These are phyloP conservation scores for Aspergillus quadrilineatus DNA, from an alignment of 2,329 filamentous ascomycete genomes.

Conservation along the genomic window DNA sequence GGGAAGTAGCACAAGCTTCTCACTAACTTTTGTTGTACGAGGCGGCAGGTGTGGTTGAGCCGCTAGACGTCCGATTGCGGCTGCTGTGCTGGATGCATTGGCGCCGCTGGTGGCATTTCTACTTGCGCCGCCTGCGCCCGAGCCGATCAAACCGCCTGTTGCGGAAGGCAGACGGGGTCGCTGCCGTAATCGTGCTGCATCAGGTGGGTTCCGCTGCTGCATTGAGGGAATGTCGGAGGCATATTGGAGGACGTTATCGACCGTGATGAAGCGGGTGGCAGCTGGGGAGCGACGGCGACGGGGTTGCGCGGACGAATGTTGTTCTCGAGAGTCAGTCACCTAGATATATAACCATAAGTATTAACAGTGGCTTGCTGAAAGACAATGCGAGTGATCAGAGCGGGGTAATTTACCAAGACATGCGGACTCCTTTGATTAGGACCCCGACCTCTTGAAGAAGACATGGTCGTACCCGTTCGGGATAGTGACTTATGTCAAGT, in stretches of 20 bases:
- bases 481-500: neutral
- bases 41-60: conserved; percentile 67
- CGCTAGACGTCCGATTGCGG: conserved; percentile 56
- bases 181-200: conserved; percentile 34
- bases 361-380: neutral
- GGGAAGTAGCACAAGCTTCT: conserved; percentile 93
- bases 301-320: conserved; percentile 29
- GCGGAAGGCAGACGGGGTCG: conserved; percentile 35
- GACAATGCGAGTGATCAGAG: neutral
- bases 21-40: conserved; percentile 87
- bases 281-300: conserved; percentile 36
- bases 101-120: conserved; percentile 31
- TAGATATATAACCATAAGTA: conserved; percentile 13
- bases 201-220: conserved; percentile 71
- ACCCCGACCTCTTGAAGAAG: conserved; percentile 30
- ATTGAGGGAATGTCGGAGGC: conserved; percentile 93
- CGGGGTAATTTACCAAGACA: conserved; percentile 39
- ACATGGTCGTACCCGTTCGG: conserved; percentile 21
- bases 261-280: conserved; percentile 76
- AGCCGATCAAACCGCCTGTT: conserved; percentile 30
- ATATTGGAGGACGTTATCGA: conserved; percentile 93
- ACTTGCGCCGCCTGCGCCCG: conserved; percentile 39
- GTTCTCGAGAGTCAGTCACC: conserved; percentile 48
- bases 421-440: conserved; percentile 45
- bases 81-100: conserved; percentile 50